Evolutionary conservation across 257 asterid species (phyloP), one percentile per base, ranked within the genome.

Genomic region (Nicotiana tomentosiformis): DNA sequence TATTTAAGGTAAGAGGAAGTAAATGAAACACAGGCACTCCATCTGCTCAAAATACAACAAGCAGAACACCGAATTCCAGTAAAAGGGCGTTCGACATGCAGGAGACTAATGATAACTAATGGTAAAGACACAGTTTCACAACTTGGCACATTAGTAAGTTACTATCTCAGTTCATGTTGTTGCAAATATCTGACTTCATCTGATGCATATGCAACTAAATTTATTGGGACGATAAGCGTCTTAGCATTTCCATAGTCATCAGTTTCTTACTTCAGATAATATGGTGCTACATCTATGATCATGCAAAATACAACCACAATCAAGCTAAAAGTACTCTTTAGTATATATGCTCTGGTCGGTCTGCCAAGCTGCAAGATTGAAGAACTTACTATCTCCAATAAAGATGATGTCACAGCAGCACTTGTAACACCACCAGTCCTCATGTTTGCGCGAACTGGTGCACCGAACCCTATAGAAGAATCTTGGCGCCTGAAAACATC

Each of bases 401-500:
- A 90, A 78, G 99, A 91, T 85, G 99, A 96, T 16, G 98, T 92
- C 82, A 94, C 95, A 66, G 91, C 92, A 85, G 98, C 97, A 84
- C 89, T 91, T 53, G 93, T 93, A 55, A 94, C 88, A 81, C 90
- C 87, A 55, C 95, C 94, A 18, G 92, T 89, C 88, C 99, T 93
- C 97, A 96, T 93, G 90, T 96, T 96, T 84, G 97, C 91, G 29
- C 99, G 98, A 33, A 96, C 97, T 20, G 98, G 97, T 39, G 98
- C 99, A 55, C 98, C 98, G 83, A 96, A 96, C 58, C 99, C 99
- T 79, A 96, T 96, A 14, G 99, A 96, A 78, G 99, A 96, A 91
- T 96, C 99, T 78, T 96, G 99, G 46, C 98, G 99, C 87, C 99
- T 96, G 97, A 72, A 83, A 87, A 60, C 83, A 84, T 58, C 68